phyloP scores from a whole-genome alignment of 371 early-diverging fungal genomes.

The Actinomortierella wolfii region DNA sequence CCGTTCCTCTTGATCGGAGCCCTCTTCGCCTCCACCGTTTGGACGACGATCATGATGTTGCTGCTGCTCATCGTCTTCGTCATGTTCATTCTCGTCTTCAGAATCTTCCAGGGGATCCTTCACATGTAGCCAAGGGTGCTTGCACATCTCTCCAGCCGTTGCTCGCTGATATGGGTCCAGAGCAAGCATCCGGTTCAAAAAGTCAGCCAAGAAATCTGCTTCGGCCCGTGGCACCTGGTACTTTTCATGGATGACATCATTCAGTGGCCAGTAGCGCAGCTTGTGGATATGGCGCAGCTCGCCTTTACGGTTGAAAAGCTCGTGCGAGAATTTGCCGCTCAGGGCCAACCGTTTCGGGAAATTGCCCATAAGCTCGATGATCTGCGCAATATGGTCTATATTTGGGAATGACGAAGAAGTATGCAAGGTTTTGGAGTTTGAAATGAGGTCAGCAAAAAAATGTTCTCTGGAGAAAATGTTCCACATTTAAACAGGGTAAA shows the following conservation, averaged over 20 bases:
- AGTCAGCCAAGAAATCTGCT: constrained; percentile 31
- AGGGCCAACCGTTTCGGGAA: constrained; percentile 64
- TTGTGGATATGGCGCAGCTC: constrained; percentile 86
- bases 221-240: constrained; percentile 32
- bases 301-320: constrained; percentile 49
- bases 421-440: too few relatives aligned
- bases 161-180: constrained; percentile 23
- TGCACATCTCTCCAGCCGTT: constrained; percentile 24
- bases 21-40: too few relatives aligned
- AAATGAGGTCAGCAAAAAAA: too few relatives aligned
- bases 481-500: too few relatives aligned
- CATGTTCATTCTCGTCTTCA: constrained; percentile 1
- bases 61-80: neutral
- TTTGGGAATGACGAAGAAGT: too few relatives aligned
- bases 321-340: constrained; percentile 40
- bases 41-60: neutral
- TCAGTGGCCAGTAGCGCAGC: constrained; percentile 80
- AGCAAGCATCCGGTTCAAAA: constrained; percentile 25
- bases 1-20: too few relatives aligned
- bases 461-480: too few relatives aligned
- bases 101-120: constrained; percentile 7
- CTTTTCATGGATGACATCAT: constrained; percentile 56
- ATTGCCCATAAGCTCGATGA: constrained; percentile 89
- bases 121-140: constrained; percentile 35
- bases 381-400: constrained; percentile 95